These are phyloP conservation scores for Pelomyxa schiedti DNA, from an alignment of 78 protist species.

Conservation along the genomic window DNA sequence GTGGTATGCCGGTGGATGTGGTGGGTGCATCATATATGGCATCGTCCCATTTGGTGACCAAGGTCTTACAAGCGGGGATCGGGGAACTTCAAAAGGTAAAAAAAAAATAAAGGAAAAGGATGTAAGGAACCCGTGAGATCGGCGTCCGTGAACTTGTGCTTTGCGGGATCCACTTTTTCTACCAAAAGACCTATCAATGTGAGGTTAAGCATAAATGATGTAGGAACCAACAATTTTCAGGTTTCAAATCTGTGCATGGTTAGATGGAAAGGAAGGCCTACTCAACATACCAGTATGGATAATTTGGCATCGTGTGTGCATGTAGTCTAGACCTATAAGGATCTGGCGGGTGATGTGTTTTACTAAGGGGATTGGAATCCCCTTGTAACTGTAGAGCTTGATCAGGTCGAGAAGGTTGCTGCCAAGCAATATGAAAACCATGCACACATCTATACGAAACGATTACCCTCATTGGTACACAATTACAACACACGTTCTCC, in stretches of 20 bases:
- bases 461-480: background rate
- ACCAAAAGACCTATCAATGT: no score
- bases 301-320: conserved; percentile 73
- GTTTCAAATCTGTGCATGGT: conserved; percentile 75
- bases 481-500: conserved; percentile 49
- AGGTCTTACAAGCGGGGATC: no score
- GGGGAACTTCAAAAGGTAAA: no score
- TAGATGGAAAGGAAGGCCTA: background rate
- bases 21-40: no score
- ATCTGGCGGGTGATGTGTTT: conserved; percentile 56
- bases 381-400: conserved; percentile 64
- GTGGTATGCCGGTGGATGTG: no score
- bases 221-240: conserved; percentile 83
- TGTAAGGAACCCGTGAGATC: no score
- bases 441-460: conserved; percentile 50
- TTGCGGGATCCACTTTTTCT: no score
- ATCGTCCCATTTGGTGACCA: no score
- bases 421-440: conserved; percentile 88
- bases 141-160: no score
- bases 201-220: background rate
- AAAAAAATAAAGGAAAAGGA: no score
- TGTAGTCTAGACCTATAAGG: conserved; percentile 61
- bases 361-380: conserved; percentile 70
- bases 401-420: conserved; percentile 69
- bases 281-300: conserved; percentile 91